phyloP scores from a whole-genome alignment of 805 yeast species.

The Candida oleophila region DNA sequence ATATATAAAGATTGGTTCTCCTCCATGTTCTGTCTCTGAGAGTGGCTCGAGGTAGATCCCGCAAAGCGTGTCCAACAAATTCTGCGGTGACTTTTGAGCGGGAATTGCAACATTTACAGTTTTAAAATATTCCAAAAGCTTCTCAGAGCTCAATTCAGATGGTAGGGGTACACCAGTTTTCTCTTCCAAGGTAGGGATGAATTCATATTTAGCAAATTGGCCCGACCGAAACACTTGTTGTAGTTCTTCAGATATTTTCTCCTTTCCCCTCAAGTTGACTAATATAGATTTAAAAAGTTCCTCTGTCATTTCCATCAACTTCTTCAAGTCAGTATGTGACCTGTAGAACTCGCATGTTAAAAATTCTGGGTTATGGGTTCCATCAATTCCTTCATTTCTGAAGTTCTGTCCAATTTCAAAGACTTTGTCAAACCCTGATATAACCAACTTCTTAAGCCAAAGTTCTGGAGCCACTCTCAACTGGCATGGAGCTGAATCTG shows the following conservation, averaged over 20 bases:
- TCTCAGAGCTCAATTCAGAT: slow-evolving; percentile 32
- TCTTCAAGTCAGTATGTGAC: slow-evolving; percentile 62
- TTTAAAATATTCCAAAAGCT: slow-evolving; percentile 40
- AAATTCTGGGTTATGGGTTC: slow-evolving; percentile 93
- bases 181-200: slow-evolving; percentile 60
- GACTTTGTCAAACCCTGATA: slow-evolving; percentile 82
- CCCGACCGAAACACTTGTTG: not conserved
- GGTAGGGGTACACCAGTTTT: slow-evolving; percentile 55
- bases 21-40: slow-evolving; percentile 30
- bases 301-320: slow-evolving; percentile 66
- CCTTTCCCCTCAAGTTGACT: slow-evolving; percentile 1
- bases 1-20: slow-evolving; percentile 67
- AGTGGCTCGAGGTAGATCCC: slow-evolving; percentile 63
- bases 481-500: slow-evolving; percentile 35
- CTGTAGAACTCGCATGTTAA: slow-evolving; percentile 88
- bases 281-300: slow-evolving; percentile 47
- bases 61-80: slow-evolving; percentile 64
- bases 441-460: slow-evolving; percentile 82
- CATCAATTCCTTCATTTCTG: slow-evolving; percentile 90
- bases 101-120: slow-evolving; percentile 37
- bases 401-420: slow-evolving; percentile 85
- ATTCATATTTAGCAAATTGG: slow-evolving; percentile 48
- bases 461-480: slow-evolving; percentile 92
- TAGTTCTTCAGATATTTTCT: not conserved
- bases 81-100: slow-evolving; percentile 47